Evolutionary conservation across 129 eudicot genomes (phyloP).

Genomic region (Flaveria brownii): DNA sequence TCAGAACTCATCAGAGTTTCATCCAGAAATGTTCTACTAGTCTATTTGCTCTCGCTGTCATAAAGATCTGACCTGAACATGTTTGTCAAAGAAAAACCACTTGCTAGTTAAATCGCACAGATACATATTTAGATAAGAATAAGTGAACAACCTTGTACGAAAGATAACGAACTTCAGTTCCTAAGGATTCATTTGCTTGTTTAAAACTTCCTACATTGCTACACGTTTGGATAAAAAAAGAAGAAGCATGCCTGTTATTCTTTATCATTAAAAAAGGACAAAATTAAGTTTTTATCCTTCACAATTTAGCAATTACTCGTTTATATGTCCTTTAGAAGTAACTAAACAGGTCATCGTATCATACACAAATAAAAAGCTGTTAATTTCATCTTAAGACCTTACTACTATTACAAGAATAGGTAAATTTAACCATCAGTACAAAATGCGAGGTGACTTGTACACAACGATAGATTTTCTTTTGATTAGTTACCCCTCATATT

Average conservation of each 20-base stretch:
- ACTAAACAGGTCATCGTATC: not conserved
- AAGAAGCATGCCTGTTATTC: not conserved
- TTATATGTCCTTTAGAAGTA: not conserved
- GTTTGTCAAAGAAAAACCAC: constrained; percentile 42
- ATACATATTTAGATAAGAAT: not conserved
- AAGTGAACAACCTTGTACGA: not conserved
- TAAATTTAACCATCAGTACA: not conserved
- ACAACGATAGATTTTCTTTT: not conserved
- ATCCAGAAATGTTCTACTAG: not conserved
- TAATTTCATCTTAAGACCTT: not conserved
- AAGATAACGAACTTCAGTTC: not conserved
- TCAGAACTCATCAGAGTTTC: constrained; percentile 20
- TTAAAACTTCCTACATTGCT: not conserved
- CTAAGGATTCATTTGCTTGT: not conserved
- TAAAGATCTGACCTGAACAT: constrained; percentile 71
- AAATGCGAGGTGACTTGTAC: not conserved
- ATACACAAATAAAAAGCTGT: not conserved
- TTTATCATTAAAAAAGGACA: not conserved
- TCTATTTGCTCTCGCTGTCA: constrained; percentile 79
- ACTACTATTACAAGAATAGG: not conserved
- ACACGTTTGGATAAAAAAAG: not conserved
- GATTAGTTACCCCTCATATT: not conserved
- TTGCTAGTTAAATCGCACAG: constrained; percentile 10
- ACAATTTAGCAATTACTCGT: not conserved
- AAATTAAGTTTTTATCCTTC: not conserved